Base-by-base conservation (phyloP, 768 basidiomycete genomes). In the Termitomyces sp. region DNA sequence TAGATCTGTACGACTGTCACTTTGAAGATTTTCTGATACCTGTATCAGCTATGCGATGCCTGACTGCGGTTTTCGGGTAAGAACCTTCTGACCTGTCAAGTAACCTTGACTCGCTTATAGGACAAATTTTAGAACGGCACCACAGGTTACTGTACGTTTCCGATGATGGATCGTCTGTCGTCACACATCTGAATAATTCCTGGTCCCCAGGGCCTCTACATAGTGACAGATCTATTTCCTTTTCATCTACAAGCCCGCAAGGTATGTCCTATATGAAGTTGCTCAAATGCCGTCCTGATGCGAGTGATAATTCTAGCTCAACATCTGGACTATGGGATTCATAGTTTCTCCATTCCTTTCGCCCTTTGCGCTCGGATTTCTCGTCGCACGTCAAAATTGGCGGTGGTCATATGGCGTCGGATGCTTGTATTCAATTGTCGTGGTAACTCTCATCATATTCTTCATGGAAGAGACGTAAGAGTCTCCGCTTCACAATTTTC, bases 291-390 rank as follows among this genome's bases (percentile, higher is more conserved):
- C 3, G 32, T 22, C 33, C 48, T 61, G 13, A 53, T 42, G 6
- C 6, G 16, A 3, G 18, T 55, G 7, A 44, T 13, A 32, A 32
- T 15, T 28, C 16, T 61, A 88, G 85, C 78, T 89, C 39, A 88
- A 87, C 64, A 72, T 86, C 54, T 89, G 87, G 88, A 89, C 87
- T 3, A 84, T 90, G 81, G 89, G 87, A 1, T 87, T 89, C 74
- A 81, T 90, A 67, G 70, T 88, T 32, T 86, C 86, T 15, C 86
- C 84, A 11, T 85, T 85, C 75, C 66, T 84, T 11, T 86, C 85
- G 2, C 89, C 88, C 0, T 88, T 87, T 67, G 78, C 82, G 0
- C 85, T 88, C 63, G 88, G 89, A 4, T 90, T 88, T 76, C 75
- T 89, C 5, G 84, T 85, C 3, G 87, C 86, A 0, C 76, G 82